These are phyloP conservation scores for Psilocybe tampanensis DNA, from an alignment of 768 basidiomycete genomes.

Conservation along the genomic window DNA sequence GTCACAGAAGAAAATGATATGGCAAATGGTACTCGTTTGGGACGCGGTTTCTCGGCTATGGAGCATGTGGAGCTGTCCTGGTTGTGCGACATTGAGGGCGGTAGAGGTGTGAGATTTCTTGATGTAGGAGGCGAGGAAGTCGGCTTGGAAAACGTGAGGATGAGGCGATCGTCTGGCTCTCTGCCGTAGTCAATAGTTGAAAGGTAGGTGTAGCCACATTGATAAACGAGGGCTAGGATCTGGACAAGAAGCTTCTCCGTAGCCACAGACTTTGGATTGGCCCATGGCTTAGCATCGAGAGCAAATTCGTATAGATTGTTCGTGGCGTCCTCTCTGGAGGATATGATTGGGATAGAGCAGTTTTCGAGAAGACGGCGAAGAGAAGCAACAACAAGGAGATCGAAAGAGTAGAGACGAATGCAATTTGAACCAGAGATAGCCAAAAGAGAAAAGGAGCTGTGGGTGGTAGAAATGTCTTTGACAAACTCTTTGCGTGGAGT, in stretches of 20 bases:
- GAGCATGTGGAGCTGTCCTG: slow-evolving; percentile 20
- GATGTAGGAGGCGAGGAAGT: slow-evolving; percentile 24
- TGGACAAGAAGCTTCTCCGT: slow-evolving; percentile 74
- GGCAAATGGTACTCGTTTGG: slow-evolving; percentile 59
- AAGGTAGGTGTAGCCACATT: slow-evolving; percentile 63
- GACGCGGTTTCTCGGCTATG: slow-evolving; percentile 31
- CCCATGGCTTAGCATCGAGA: slow-evolving; percentile 74
- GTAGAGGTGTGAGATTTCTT: slow-evolving; percentile 34
- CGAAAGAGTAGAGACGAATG: slow-evolving; percentile 74
- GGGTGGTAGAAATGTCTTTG: slow-evolving; percentile 50
- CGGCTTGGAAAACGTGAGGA: slow-evolving; percentile 69
- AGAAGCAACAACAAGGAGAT: slow-evolving; percentile 48
- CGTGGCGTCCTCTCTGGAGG: slow-evolving; percentile 54
- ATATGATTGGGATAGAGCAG: slow-evolving; percentile 39
- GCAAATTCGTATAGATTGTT: slow-evolving; percentile 69
- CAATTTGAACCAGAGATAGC: slow-evolving; percentile 66
- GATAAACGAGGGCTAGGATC: slow-evolving; percentile 63
- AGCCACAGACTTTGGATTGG: slow-evolving; percentile 61
- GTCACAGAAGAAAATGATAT: slow-evolving; percentile 73
- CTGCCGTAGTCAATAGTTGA: slow-evolving; percentile 78
- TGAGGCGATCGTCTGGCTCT: slow-evolving; percentile 72
- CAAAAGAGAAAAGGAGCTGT: slow-evolving; percentile 64
- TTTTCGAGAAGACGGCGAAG: slow-evolving; percentile 61
- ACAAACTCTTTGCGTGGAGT: slow-evolving; percentile 76
- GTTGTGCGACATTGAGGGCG: slow-evolving; percentile 30